Conservation (phyloP, 1,139 yeast genomes). For the Yamadazyma diddensiae region DNA sequence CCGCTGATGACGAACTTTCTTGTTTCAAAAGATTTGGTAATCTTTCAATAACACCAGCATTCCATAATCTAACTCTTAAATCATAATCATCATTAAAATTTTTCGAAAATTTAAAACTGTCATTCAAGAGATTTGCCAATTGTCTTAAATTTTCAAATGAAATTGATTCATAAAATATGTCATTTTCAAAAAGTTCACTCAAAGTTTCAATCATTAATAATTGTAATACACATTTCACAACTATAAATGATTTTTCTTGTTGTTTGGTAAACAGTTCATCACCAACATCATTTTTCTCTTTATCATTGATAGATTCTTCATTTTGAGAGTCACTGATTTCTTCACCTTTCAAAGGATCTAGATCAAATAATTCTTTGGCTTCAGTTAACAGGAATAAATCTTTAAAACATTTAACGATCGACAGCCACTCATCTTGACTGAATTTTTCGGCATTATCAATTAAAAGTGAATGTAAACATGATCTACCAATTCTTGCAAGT, state of each 20-base stretch:
- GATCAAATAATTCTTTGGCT: conserved; percentile 77
- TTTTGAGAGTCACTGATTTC: conserved; percentile 10
- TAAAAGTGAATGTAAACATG: conserved; percentile 78
- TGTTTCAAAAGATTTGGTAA: conserved; percentile 89
- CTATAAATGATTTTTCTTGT: conserved; percentile 72
- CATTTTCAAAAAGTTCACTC: conserved; percentile 74
- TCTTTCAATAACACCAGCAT: conserved; percentile 89
- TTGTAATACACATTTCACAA: conserved; percentile 89
- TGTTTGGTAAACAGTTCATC: conserved; percentile 24
- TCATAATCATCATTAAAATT: conserved; percentile 87
- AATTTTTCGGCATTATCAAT: conserved; percentile 72
- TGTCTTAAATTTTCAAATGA: conserved; percentile 64
- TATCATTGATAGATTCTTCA: conserved; percentile 1
- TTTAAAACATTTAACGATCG: conserved; percentile 60
- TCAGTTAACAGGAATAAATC: conserved; percentile 77
- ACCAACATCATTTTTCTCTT: conserved; percentile 18
- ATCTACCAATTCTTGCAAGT: conserved; percentile 89
- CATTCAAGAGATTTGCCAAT: conserved; percentile 57
- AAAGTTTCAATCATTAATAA: conserved; percentile 83
- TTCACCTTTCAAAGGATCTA: conserved; percentile 47
- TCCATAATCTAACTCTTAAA: conserved; percentile 80
- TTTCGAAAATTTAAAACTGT: conserved; percentile 79
- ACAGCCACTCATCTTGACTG: conserved; percentile 67
- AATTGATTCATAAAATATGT: conserved; percentile 62
- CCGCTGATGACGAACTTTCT: conserved; percentile 88